A percentile compares a stretch with the other conserved stretches of the same genome.
phyloP scores from a whole-genome alignment of 768 basidiomycete species.

The Gelatoporia subvermispora region DNA sequence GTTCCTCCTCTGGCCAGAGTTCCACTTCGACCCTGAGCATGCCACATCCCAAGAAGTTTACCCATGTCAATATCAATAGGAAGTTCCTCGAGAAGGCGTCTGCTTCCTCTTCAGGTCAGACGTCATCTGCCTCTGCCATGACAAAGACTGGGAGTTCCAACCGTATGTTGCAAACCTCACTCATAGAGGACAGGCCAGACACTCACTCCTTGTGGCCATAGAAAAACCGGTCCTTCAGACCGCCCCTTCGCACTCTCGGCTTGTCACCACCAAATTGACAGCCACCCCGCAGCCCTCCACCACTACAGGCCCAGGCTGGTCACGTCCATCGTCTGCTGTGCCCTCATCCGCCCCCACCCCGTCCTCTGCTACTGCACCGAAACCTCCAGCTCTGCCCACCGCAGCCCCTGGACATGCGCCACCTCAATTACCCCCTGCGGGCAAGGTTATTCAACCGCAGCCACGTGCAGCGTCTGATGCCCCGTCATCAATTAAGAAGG shows the following conservation, averaged over 20 bases:
- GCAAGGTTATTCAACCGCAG: slow-evolving; percentile 68
- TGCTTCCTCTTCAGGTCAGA: slow-evolving; percentile 43
- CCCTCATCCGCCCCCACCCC: slow-evolving; percentile 53
- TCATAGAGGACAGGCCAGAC: background rate
- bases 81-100: slow-evolving; percentile 92
- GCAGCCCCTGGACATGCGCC: slow-evolving; percentile 22
- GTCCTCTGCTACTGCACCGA: slow-evolving; percentile 34
- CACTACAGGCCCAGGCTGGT: slow-evolving; percentile 66
- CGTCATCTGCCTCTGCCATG: slow-evolving; percentile 37
- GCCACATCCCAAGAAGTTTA: slow-evolving; percentile 80
- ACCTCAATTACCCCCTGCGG: slow-evolving; percentile 51
- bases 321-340: slow-evolving; percentile 69
- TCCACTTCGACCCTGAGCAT: slow-evolving; percentile 17
- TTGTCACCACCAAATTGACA: slow-evolving; percentile 86
- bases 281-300: slow-evolving; percentile 54
- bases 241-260: slow-evolving; percentile 63
- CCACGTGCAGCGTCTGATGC: slow-evolving; percentile 34
- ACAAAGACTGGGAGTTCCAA: slow-evolving; percentile 48
- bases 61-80: slow-evolving; percentile 90
- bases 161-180: slow-evolving; percentile 36
- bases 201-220: slow-evolving; percentile 16
- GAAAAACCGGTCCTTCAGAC: slow-evolving; percentile 56
- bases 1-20: slow-evolving; percentile 8
- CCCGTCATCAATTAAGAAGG: slow-evolving; percentile 26
- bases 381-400: slow-evolving; percentile 28